These are phyloP conservation scores for Chalciporus piperatus DNA, from an alignment of 768 basidiomycete genomes.

Conservation along the genomic window DNA sequence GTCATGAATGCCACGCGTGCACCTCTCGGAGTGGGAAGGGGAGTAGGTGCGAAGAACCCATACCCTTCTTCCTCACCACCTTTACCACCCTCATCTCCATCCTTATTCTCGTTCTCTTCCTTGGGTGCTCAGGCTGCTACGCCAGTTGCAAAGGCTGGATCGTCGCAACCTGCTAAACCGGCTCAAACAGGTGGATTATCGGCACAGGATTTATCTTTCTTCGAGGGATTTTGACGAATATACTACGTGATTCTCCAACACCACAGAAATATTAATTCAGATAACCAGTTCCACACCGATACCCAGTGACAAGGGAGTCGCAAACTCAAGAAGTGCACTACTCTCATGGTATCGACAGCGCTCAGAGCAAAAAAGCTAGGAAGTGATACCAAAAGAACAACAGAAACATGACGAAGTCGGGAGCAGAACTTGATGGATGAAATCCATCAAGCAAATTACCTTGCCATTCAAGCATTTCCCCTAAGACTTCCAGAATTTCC, in stretches of 20 bases:
- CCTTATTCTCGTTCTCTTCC: conserved; percentile 20
- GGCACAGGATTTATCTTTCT: conserved; percentile 85
- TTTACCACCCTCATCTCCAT: conserved; percentile 9
- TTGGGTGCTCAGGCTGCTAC: conserved; percentile 5
- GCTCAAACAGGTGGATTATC: conserved; percentile 56
- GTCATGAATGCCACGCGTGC: neutral
- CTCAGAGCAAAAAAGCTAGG: too few species aligned
- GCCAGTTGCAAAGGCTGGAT: conserved; percentile 7
- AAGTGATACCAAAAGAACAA: neutral
- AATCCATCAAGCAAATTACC: neutral
- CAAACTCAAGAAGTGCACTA: too few species aligned
- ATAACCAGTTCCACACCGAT: neutral
- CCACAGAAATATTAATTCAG: neutral
- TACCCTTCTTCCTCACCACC: conserved; percentile 22
- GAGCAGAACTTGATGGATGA: neutral
- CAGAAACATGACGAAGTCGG: neutral
- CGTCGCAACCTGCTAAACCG: conserved; percentile 16
- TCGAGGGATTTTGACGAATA: conserved; percentile 60
- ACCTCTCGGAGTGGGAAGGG: conserved; percentile 7
- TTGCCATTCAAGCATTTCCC: neutral
- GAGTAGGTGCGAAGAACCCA: conserved; percentile 1
- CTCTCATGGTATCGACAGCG: neutral
- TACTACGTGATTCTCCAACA: neutral
- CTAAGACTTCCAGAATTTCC: conserved; percentile 16
- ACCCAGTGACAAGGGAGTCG: neutral